A percentile compares a stretch with the other conserved stretches of the same genome.
Evolutionary conservation across 2,329 filamentous ascomycete genomes (phyloP).

Genomic region (Biscogniauxia marginata): DNA sequence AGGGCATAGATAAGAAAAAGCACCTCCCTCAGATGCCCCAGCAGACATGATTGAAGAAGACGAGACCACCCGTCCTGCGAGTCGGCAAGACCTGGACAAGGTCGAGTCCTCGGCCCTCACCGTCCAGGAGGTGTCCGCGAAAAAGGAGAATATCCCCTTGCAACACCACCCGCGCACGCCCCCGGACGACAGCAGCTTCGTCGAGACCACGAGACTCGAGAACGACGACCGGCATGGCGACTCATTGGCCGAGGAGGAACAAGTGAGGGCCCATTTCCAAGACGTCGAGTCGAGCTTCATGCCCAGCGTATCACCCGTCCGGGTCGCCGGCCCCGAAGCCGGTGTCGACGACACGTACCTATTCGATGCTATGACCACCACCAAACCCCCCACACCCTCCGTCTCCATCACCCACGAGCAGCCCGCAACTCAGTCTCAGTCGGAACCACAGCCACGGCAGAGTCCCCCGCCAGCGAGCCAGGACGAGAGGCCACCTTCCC

Average conservation of each 20-base stretch:
- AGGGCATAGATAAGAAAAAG: neutral
- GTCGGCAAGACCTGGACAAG: neutral
- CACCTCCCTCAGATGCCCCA: neutral
- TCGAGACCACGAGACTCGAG: constrained; percentile 29
- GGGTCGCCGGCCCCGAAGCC: constrained; percentile 39
- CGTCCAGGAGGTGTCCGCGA: constrained; percentile 2
- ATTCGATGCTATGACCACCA: constrained; percentile 48
- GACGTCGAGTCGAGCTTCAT: constrained; percentile 68
- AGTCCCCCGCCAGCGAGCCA: neutral
- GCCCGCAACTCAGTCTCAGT: neutral
- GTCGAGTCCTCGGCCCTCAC: neutral
- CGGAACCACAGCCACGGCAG: constrained; percentile 5
- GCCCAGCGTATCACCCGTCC: constrained; percentile 56
- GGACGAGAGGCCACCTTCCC: neutral
- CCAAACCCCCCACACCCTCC: constrained; percentile 22
- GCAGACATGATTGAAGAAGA: constrained; percentile 19
- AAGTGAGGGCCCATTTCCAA: constrained; percentile 55
- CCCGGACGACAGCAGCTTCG: constrained; percentile 28
- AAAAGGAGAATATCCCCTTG: constrained; percentile 10
- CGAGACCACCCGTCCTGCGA: constrained; percentile 7
- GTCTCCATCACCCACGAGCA: constrained; percentile 8
- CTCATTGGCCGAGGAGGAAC: constrained; percentile 50
- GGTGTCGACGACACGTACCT: constrained; percentile 60
- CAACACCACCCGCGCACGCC: constrained; percentile 14
- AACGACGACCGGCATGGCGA: constrained; percentile 42